Conservation (phyloP, 306 rosid genomes). For the Cicer cuneatum region DNA sequence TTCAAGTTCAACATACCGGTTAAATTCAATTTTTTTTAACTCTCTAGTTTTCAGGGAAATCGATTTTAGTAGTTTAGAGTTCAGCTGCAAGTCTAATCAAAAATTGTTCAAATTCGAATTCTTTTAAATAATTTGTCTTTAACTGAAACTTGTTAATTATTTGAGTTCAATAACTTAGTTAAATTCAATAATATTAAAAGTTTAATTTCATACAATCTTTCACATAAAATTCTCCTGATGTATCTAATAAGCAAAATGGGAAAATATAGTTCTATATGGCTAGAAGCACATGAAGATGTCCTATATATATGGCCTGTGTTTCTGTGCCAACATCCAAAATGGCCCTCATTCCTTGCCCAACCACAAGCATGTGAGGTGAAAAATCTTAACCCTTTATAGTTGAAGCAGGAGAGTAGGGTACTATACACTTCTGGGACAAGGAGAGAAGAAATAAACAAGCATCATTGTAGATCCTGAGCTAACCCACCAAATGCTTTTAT, state of each 20-base stretch:
- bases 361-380: background rate
- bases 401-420: background rate
- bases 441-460: slow-evolving; percentile 1
- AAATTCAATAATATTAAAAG: no score
- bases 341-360: background rate
- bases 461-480: no score
- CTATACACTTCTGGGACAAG: background rate
- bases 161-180: no score
- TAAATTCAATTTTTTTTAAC: no score
- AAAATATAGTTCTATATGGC: background rate
- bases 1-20: background rate
- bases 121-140: accelerated
- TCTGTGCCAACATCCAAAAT: background rate
- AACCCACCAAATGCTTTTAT: no score
- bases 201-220: background rate
- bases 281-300: background rate
- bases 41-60: no score
- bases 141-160: no score
- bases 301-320: background rate
- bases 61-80: no score
- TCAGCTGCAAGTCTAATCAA: no score
- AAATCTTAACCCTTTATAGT: background rate
- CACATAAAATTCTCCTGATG: slow-evolving; percentile 2
- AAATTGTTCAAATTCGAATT: no score
- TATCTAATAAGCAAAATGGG: background rate